These are phyloP conservation scores for Fibroporia radiculosa DNA, from an alignment of 768 basidiomycete species.

Conservation along the genomic window DNA sequence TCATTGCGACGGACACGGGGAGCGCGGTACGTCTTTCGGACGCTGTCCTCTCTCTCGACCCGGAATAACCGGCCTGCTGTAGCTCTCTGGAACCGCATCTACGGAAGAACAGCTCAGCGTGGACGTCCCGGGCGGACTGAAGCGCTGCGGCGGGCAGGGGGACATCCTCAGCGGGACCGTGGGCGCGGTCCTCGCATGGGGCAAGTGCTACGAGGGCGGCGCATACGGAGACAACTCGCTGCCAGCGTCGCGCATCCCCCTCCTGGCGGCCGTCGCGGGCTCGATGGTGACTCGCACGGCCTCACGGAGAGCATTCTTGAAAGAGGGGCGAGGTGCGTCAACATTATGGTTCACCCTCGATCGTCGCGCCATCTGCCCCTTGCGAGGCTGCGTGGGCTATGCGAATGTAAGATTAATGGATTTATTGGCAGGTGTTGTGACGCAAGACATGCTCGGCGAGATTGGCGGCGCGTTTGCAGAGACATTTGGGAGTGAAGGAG, in stretches of 20 bases:
- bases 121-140: conserved; percentile 71
- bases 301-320: conserved; percentile 67
- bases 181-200: conserved; percentile 92
- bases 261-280: conserved; percentile 79
- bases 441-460: conserved; percentile 22
- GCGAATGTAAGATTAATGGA: conserved; percentile 1
- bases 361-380: background rate
- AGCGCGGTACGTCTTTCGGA: conserved; percentile 11
- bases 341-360: no score
- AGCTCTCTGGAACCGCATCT: conserved; percentile 15
- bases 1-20: conserved; percentile 73
- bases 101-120: conserved; percentile 56
- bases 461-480: conserved; percentile 22
- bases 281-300: conserved; percentile 85
- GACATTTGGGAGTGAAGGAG: conserved; percentile 19
- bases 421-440: conserved; percentile 18
- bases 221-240: conserved; percentile 57
- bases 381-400: background rate
- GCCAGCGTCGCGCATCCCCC: conserved; percentile 60
- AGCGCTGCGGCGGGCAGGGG: conserved; percentile 94
- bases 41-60: conserved; percentile 1
- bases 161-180: conserved; percentile 87
- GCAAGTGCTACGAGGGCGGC: conserved; percentile 84
- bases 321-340: conserved; percentile 55
- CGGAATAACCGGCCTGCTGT: background rate